Evolutionary conservation across 1,284 basidiomycete species (phyloP), one percentile per base, ranked within the genome.

Genomic region (Cutaneotrichosporon spelunceum): DNA sequence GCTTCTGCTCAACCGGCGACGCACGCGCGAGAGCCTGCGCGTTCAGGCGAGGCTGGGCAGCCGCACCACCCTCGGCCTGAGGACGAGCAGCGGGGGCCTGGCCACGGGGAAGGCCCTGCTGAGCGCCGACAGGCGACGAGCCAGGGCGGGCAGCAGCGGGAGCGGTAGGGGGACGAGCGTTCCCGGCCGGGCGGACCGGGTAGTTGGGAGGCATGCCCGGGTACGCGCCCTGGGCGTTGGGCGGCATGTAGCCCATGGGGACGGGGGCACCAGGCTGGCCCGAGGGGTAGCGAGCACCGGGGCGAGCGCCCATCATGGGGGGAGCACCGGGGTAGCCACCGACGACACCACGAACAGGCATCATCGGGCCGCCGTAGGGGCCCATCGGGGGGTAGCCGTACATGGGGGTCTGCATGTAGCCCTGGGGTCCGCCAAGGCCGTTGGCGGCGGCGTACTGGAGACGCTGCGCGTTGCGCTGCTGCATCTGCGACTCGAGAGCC

Each of bases 401-500:
- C 82, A 93, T 87, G 52, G 80, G 80, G 42, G 86, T 86, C 66
- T 88, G 88, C 77, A 92, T 87, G 81, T 89, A 93, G 57, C 76
- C 77, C 64, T 87, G 88, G 60, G 76, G 72, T 68, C 85, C 86
- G 66, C 90, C 88, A 64, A 91, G 83, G 63, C 91, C 91, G 68
- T 88, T 88, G 60, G 88, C 88, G 62, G 88, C 89, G 69, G 89
- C 89, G 83, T 96, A 93, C 79, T 94, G 92, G 85, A 93, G 89
- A 70, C 93, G 85, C 81, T 96, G 93, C 68, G 75, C 76, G 81
- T 91, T 91, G 79, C 93, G 91, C 81, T 96, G 92, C 67, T 91
- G 91, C 74, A 96, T 93, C 84, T 99, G 96, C 73, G 91, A 93
- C 84, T 99, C 96, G 73, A 99, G 86, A 80, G 99, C 95, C 81